Conservation (phyloP, 2,329 filamentous ascomycete species). For the Alternaria sp. region DNA sequence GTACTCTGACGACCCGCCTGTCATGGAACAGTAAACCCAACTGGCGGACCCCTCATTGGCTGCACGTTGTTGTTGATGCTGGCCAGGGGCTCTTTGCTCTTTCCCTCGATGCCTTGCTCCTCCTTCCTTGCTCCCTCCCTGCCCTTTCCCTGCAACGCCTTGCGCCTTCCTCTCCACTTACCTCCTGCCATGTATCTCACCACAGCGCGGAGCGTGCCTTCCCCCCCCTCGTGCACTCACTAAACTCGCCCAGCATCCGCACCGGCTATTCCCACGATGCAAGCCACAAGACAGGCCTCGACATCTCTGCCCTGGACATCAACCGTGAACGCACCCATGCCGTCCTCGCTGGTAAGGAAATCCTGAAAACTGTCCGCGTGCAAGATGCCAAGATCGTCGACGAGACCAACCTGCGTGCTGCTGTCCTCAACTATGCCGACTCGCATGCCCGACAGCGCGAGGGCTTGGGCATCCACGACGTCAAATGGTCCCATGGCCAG, state of each 20-base stretch:
- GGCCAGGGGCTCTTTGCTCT: conserved; percentile 6
- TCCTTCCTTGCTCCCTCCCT: conserved; percentile 2
- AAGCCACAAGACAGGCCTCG: conserved; percentile 69
- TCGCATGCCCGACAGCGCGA: conserved; percentile 62
- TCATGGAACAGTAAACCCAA: background rate
- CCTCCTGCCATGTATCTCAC: conserved; percentile 17
- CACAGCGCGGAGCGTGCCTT: conserved; percentile 1
- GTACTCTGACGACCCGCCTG: background rate
- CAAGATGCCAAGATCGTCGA: conserved; percentile 66
- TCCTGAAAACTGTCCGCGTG: conserved; percentile 70
- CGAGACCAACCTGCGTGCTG: conserved; percentile 69
- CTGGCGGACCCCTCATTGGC: conserved; percentile 11
- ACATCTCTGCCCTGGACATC: conserved; percentile 69
- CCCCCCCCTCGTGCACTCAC: conserved; percentile 5
- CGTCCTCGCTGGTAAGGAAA: conserved; percentile 70
- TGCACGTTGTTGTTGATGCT: conserved; percentile 1
- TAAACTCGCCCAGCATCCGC: conserved; percentile 47
- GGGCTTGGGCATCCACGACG: conserved; percentile 69
- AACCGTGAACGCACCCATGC: conserved; percentile 70
- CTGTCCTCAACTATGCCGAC: conserved; percentile 66
- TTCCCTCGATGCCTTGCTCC: conserved; percentile 4
- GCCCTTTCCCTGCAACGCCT: conserved; percentile 1
- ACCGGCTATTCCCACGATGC: conserved; percentile 63
- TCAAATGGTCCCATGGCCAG: conserved; percentile 71
- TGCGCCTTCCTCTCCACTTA: conserved; percentile 9